A percentile compares a stretch with the other conserved stretches of the same genome.
phyloP scores from a whole-genome alignment of 2,329 filamentous ascomycete genomes.

The Colletotrichum karsti region DNA sequence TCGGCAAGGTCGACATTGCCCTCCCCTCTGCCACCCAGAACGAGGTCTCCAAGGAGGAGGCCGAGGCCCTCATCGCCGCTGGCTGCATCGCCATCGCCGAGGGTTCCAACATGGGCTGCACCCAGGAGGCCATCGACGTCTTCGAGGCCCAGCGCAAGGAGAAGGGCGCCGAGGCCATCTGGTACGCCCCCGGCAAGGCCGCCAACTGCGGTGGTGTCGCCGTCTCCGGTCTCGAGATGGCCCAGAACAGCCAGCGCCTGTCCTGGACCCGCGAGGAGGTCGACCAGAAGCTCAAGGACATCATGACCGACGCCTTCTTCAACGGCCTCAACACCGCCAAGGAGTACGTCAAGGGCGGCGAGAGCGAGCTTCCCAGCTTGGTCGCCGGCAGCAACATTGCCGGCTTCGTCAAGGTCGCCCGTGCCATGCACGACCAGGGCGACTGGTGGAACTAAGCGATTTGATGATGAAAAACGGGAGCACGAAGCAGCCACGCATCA shows the following conservation, averaged over 20 bases:
- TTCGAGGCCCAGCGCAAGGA: conserved; percentile 83
- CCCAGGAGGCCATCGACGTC: conserved; percentile 90
- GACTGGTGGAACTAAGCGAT: conserved; percentile 77
- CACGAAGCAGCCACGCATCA: neutral
- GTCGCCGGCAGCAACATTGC: conserved; percentile 97
- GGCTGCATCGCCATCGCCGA: conserved; percentile 91
- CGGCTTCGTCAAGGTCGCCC: conserved; percentile 94
- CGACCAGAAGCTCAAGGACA: conserved; percentile 87
- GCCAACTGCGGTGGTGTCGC: conserved; percentile 98
- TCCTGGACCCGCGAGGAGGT: conserved; percentile 91
- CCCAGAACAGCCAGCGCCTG: conserved; percentile 91
- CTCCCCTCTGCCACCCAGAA: conserved; percentile 97
- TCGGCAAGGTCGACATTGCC: conserved; percentile 88
- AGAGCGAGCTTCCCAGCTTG: conserved; percentile 87
- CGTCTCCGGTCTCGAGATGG: conserved; percentile 98
- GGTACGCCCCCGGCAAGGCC: conserved; percentile 97
- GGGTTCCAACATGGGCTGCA: conserved; percentile 99
- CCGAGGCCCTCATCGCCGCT: conserved; percentile 77
- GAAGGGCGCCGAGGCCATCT: conserved; percentile 76
- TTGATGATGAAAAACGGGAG: neutral
- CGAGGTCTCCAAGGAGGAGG: conserved; percentile 93
- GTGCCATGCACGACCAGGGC: conserved; percentile 95
- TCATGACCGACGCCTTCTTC: conserved; percentile 95
- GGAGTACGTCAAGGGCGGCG: conserved; percentile 81
- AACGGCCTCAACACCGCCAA: conserved; percentile 89